phyloP scores from a whole-genome alignment of 495 filamentous ascomycete species.

The Chaetomium cochliodes region DNA sequence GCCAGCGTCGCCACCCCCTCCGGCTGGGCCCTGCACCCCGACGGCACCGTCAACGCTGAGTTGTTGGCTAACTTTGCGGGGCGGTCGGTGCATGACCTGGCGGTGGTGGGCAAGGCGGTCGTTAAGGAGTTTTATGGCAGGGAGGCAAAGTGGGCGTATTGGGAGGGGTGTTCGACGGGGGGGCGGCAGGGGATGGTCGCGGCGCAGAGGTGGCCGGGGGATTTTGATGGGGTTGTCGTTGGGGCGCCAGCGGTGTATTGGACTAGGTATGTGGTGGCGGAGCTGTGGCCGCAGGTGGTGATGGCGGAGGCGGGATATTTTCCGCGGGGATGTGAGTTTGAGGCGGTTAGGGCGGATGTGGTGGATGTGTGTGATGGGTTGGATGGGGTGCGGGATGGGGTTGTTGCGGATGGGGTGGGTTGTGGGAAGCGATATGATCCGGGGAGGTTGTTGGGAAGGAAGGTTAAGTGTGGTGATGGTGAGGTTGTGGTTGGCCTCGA shows the following conservation, averaged over 20 bases:
- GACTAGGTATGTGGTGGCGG: slow-evolving; percentile 6
- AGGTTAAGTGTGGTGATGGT: too few species aligned
- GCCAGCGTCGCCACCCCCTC: background rate
- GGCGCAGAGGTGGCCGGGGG: background rate
- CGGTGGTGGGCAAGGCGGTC: slow-evolving; percentile 2
- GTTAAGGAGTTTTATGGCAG: too few species aligned
- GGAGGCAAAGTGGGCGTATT: background rate
- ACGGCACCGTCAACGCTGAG: background rate
- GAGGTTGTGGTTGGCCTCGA: too few species aligned
- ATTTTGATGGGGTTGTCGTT: slow-evolving; percentile 3
- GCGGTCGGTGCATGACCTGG: slow-evolving; percentile 2
- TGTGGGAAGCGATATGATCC: too few species aligned
- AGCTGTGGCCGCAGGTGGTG: slow-evolving; percentile 12
- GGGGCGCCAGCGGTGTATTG: slow-evolving; percentile 4
- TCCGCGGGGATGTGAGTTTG: background rate
- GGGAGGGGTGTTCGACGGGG: slow-evolving; percentile 4
- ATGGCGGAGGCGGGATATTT: slow-evolving; percentile 3
- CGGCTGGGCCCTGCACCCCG: background rate
- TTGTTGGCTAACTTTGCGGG: slow-evolving; percentile 2
- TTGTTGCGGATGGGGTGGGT: too few species aligned
- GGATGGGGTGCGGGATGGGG: too few species aligned
- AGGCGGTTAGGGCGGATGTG: too few species aligned
- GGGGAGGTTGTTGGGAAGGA: too few species aligned
- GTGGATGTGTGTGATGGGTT: too few species aligned
- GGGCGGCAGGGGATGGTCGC: slow-evolving; percentile 2